Percentiles rank a stretch among this genome's conserved stretches.
Evolutionary conservation across 2,329 filamentous ascomycete genomes (phyloP).

Genomic region (Arthrobotrys megalospora): DNA sequence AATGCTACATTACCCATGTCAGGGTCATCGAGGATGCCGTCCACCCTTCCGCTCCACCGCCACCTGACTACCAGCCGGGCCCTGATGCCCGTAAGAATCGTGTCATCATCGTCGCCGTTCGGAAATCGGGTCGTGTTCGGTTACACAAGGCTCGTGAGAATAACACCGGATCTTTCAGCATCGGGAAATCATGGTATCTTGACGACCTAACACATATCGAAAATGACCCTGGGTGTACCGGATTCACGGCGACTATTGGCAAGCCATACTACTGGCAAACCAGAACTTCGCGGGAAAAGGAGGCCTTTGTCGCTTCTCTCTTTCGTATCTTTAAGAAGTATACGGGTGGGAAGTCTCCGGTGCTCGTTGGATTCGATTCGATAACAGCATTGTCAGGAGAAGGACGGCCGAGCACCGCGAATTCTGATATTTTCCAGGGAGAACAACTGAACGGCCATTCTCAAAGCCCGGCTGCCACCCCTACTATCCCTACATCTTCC

Average conservation of each 20-base stretch:
- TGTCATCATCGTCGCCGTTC: slow-evolving; percentile 92
- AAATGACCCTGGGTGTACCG: slow-evolving; percentile 82
- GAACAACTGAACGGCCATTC: slow-evolving; percentile 44
- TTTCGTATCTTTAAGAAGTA: slow-evolving; percentile 98
- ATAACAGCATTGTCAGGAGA: slow-evolving; percentile 46
- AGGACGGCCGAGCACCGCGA: slow-evolving; percentile 53
- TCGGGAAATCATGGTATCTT: slow-evolving; percentile 97
- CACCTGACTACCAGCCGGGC: slow-evolving; percentile 79
- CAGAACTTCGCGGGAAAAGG: slow-evolving; percentile 93
- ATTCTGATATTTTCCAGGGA: slow-evolving; percentile 43
- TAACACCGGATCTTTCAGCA: slow-evolving; percentile 91
- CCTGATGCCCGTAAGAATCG: slow-evolving; percentile 85
- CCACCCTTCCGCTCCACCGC: slow-evolving; percentile 86
- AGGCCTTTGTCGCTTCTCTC: slow-evolving; percentile 96
- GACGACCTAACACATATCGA: slow-evolving; percentile 89
- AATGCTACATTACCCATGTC: slow-evolving; percentile 99
- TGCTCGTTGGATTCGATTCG: slow-evolving; percentile 84
- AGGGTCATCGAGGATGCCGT: slow-evolving; percentile 87
- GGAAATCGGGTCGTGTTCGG: slow-evolving; percentile 90
- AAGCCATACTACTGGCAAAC: slow-evolving; percentile 99
- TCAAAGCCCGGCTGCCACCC: slow-evolving; percentile 32
- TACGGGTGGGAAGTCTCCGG: slow-evolving; percentile 85
- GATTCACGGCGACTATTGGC: slow-evolving; percentile 88
- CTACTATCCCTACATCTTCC: slow-evolving; percentile 31
- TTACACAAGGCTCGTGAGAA: slow-evolving; percentile 99